Base-by-base conservation (phyloP, 768 basidiomycete species). In the Tylopilus rubrobrunneus region DNA sequence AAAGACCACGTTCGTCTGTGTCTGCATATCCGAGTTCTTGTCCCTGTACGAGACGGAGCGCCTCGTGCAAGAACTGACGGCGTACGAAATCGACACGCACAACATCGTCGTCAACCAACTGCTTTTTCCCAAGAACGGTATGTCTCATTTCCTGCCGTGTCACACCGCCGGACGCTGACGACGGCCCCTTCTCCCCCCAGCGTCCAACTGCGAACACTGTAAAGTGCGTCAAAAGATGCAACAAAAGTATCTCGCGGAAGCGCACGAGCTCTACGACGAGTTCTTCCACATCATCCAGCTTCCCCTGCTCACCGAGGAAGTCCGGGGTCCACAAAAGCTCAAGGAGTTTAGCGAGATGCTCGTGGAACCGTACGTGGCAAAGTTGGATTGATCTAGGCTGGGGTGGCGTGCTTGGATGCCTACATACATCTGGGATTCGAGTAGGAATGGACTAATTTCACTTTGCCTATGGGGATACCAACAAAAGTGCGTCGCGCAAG, bases 41-140 rank as follows among this genome's bases (percentile, higher is more conserved):
- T 97, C 94, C 14, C 76, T 99, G 27, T 99, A 99, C 71, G 97
- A 99, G 77, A 99, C 97, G 27, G 97, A 99, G 71, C 89, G 97
- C 28, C 80, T 99, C 25, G 92, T 99, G 29, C 97, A 99, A 71
- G 95, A 98, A 69, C 76, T 97, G 43, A 92, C 89, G n/a, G 76
- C 84, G 43, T 92, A 92, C 67, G 92, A 93, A 68, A 98, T 98
- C 67, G 95, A 98, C 71, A 97, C 94, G 46, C 97, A 99, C 72
- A 95, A 96, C 69, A 98, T 99, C 64, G 92, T 98, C 52, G 94
- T 98, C 51, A 99, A 99, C 67, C 97, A 99, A 71, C 76, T 99
- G 5, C 74, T 99, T 34, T 98, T 92, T 78, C 96, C 97, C 15
- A 92, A 89, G 76, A 77, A 84, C 66, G 81, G 94, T 93, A 65